Conservation (phyloP, 495 filamentous ascomycete species). For the Bathelium albidoporum region DNA sequence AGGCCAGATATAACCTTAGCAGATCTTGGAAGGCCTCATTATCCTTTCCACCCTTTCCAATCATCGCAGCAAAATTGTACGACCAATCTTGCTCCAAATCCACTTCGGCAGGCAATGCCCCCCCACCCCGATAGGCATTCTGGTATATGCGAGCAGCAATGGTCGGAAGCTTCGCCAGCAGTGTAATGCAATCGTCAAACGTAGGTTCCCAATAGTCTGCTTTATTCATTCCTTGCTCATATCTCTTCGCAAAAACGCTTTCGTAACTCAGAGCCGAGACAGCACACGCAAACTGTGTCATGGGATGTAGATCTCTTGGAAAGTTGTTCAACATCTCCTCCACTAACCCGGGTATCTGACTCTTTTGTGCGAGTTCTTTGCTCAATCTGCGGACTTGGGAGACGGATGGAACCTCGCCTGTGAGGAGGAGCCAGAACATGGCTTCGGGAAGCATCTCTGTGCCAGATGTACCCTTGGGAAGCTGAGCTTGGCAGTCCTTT, state of each 20-base stretch:
- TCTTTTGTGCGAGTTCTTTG: slow-evolving; percentile 76
- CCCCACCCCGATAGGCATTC: slow-evolving; percentile 68
- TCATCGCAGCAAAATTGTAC: slow-evolving; percentile 94
- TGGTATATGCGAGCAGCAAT: slow-evolving; percentile 97
- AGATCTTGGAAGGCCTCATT: slow-evolving; percentile 94
- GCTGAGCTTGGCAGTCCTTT: slow-evolving; percentile 88
- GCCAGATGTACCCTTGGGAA: slow-evolving; percentile 85
- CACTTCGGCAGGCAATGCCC: slow-evolving; percentile 62
- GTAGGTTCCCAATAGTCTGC: slow-evolving; percentile 97
- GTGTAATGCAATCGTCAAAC: slow-evolving; percentile 88
- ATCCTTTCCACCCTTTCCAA: slow-evolving; percentile 76
- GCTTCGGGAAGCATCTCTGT: slow-evolving; percentile 99
- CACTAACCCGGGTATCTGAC: slow-evolving; percentile 72
- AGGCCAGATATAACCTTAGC: slow-evolving; percentile 81
- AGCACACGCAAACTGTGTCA: slow-evolving; percentile 94
- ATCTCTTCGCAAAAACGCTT: slow-evolving; percentile 83
- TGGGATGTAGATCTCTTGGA: slow-evolving; percentile 81
- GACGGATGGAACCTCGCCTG: slow-evolving; percentile 78
- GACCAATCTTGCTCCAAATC: slow-evolving; percentile 88
- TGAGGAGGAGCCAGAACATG: slow-evolving; percentile 99
- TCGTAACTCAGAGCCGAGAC: slow-evolving; percentile 90
- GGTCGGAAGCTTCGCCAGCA: slow-evolving; percentile 91
- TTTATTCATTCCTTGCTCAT: slow-evolving; percentile 83
- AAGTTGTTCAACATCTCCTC: slow-evolving; percentile 83
- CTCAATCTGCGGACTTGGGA: slow-evolving; percentile 72